phyloP scores from a whole-genome alignment of 768 basidiomycete species.

The Boletus reticulatus region DNA sequence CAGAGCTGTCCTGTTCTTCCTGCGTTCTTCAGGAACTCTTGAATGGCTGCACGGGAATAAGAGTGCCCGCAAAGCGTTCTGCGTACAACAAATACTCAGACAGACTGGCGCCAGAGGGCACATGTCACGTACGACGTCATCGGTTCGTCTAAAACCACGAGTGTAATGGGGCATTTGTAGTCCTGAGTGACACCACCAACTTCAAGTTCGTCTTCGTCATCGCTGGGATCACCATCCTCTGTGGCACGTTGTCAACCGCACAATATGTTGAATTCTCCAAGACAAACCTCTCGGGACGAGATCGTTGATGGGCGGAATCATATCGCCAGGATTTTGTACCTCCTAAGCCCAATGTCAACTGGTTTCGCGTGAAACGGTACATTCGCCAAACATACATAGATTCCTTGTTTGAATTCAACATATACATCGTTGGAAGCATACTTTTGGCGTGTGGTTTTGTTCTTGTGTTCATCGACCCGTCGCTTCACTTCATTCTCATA shows the following conservation, averaged over 20 bases:
- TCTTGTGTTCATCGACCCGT: constrained; percentile 45
- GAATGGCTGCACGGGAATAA: constrained; percentile 73
- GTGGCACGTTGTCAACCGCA: neutral
- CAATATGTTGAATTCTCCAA: no score
- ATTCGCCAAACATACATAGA: constrained; percentile 53
- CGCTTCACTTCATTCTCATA: constrained; percentile 51
- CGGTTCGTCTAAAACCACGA: constrained; percentile 66
- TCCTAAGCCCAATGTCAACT: constrained; percentile 45
- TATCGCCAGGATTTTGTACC: constrained; percentile 56
- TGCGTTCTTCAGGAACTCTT: constrained; percentile 50
- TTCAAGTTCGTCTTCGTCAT: constrained; percentile 86
- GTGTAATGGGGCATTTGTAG: constrained; percentile 81
- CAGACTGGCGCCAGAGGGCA: neutral
- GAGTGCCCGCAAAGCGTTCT: constrained; percentile 78
- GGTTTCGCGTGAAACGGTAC: neutral
- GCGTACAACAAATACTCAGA: constrained; percentile 4
- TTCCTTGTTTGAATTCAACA: constrained; percentile 54
- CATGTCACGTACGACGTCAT: constrained; percentile 69
- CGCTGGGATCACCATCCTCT: constrained; percentile 82
- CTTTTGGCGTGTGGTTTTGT: constrained; percentile 74
- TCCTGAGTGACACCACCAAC: constrained; percentile 83
- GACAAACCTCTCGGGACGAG: constrained; percentile 64
- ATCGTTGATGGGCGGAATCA: constrained; percentile 77
- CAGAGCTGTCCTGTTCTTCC: constrained; percentile 45
- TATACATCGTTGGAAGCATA: constrained; percentile 67